Evolutionary conservation across 768 basidiomycete genomes (phyloP), one percentile per base, ranked within the genome.

Genomic region (Lactifluus subvellereus): DNA sequence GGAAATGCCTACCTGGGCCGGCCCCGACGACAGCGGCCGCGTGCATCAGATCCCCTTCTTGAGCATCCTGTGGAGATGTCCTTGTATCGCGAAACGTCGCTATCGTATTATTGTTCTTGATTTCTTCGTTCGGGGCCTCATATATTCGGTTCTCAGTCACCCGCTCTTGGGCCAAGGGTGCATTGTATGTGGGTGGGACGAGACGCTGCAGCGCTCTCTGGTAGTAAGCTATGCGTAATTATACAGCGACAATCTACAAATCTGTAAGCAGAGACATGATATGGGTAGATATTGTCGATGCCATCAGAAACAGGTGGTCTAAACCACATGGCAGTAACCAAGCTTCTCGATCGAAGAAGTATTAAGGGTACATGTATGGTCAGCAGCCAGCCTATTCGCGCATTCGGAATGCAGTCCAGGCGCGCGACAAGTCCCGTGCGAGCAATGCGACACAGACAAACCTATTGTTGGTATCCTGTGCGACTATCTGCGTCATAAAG

Each of bases 401-500:
- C 49, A 4, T n/a, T 40, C 43, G 40, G 42, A 49, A 58, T 35
- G 27, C 32, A 33, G 18, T 18, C 32, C 6, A 33, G n/a, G 27
- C 27, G 22, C 27, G 10, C 11, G 37, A 40, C 22, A 10, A 7
- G 18, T 50, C 8, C 16, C 22, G 38, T 38, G 43, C 18, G 43
- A 27, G 32, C 40, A 11, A 5, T n/a, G 16, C 10, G n/a, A 32
- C 16, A 42, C n/a, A 42, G 49, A 33, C 56, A 35, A 37, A 5
- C 27, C 35, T 54, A 48, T 30, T 49, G 27, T 27, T 27, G 27
- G 27, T 27, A 27, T 55, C 53, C 9, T 49, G 57, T 22, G 35
- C n/a, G 35, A 13, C 38, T 8, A 37, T 11, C 51, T 13, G 32
- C 18, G 14, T 14, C 65, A 43, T 91, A 91, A 37, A 89, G 69